phyloP scores from a whole-genome alignment of 139 green algal species.

The Pseudopediastrum boryanum region DNA sequence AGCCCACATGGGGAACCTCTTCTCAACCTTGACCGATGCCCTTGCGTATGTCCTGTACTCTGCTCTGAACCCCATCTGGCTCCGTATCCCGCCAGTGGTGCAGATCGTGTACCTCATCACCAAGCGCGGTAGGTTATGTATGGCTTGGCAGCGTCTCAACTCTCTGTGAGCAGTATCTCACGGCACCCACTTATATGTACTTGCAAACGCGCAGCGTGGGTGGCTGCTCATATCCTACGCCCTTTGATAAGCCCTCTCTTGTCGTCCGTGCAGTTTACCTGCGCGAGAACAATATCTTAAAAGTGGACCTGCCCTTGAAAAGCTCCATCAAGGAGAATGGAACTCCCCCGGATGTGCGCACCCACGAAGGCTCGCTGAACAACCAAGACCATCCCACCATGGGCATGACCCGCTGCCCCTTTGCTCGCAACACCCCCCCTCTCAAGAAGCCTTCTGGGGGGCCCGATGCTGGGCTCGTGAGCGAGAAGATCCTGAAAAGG shows the following conservation, averaged over 20 bases:
- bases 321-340: conserved; percentile 16
- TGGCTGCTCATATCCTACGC: too few species aligned
- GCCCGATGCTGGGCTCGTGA: conserved; percentile 6
- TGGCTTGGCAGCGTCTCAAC: too few species aligned
- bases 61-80: background rate
- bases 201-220: too few species aligned
- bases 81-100: background rate
- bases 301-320: background rate
- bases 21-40: background rate
- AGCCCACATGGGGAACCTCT: background rate
- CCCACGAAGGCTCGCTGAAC: conserved; percentile 6
- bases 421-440: conserved; percentile 4
- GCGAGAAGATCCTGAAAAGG: background rate
- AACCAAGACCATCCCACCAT: conserved; percentile 16
- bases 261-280: too few species aligned
- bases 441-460: conserved; percentile 2
- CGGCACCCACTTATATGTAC: too few species aligned
- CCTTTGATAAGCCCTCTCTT: too few species aligned
- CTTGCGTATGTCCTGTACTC: conserved; percentile 6
- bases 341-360: background rate
- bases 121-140: too few species aligned
- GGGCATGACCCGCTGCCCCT: conserved; percentile 25
- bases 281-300: background rate
- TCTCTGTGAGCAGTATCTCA: too few species aligned
- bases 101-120: conserved; percentile 18